Conservation (phyloP, 257 asterid genomes). For the Nicotiana noctiflora region DNA sequence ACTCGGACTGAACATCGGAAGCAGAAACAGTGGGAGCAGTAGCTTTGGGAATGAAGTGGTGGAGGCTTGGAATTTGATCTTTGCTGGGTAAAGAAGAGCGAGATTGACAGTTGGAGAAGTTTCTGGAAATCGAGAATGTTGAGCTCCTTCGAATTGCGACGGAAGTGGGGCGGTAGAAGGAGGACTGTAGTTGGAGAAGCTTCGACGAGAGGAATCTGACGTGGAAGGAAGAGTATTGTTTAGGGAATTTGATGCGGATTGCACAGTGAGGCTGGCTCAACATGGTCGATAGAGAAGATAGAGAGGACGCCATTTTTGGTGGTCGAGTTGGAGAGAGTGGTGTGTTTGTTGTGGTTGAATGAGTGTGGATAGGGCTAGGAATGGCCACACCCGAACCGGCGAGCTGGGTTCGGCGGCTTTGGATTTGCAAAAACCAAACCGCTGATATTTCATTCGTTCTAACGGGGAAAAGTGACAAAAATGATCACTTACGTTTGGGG, state of each 20-base stretch:
- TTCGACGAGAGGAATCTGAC: slow-evolving; percentile 40
- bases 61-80: slow-evolving; percentile 39
- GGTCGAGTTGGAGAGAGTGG: background rate
- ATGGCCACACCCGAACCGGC: slow-evolving; percentile 4
- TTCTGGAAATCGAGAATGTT: slow-evolving; percentile 35
- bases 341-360: background rate
- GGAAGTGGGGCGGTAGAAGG: slow-evolving; percentile 15
- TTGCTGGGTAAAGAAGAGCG: slow-evolving; percentile 24
- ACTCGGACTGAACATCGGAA: slow-evolving; percentile 49
- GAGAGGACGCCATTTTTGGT: slow-evolving; percentile 29
- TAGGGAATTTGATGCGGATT: slow-evolving; percentile 39
- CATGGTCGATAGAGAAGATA: slow-evolving; percentile 53
- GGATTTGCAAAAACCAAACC: background rate
- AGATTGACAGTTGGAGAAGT: slow-evolving; percentile 34
- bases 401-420: background rate
- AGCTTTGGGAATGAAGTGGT: slow-evolving; percentile 60
- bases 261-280: slow-evolving; percentile 43
- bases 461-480: too few relatives aligned
- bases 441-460: background rate
- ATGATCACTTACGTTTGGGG: too few relatives aligned
- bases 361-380: slow-evolving; percentile 1
- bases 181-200: slow-evolving; percentile 1
- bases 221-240: slow-evolving; percentile 37
- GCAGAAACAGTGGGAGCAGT: slow-evolving; percentile 23
- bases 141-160: slow-evolving; percentile 17